Percentiles rank a stretch among this genome's conserved stretches.
These are phyloP conservation scores for Zelonia costaricensis DNA, from an alignment of 208 protist genomes.

Conservation along the genomic window DNA sequence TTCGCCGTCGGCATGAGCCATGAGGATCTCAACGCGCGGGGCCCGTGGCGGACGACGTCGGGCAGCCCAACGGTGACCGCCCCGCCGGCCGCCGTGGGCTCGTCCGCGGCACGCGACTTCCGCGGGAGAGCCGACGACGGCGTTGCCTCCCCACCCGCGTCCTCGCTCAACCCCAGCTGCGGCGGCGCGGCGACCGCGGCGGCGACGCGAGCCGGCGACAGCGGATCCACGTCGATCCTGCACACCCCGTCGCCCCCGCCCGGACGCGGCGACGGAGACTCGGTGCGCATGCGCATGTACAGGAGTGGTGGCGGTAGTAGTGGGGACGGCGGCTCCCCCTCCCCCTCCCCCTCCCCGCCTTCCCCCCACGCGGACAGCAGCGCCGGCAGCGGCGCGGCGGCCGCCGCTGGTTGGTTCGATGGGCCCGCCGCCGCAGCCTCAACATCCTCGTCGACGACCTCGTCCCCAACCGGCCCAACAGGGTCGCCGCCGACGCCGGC, in stretches of 20 bases:
- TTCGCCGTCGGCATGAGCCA: conserved; percentile 12
- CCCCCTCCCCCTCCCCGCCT: not conserved
- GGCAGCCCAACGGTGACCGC: not conserved
- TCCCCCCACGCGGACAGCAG: not conserved
- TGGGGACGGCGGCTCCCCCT: too few species aligned
- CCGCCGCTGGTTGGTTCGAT: too few species aligned
- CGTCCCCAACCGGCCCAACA: conserved; percentile 3
- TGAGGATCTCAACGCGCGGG: conserved; percentile 1
- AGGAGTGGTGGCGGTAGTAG: too few species aligned
- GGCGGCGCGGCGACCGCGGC: too few species aligned
- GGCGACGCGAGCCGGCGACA: not conserved
- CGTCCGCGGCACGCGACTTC: not conserved
- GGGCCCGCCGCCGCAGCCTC: not conserved
- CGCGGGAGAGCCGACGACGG: too few species aligned
- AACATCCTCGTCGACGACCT: conserved; percentile 2
- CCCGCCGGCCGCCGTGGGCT: not conserved
- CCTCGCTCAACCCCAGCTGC: too few species aligned
- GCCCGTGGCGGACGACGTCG: not conserved
- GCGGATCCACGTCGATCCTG: not conserved
- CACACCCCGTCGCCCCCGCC: not conserved
- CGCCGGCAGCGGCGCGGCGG: not conserved
- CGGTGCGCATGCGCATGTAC: too few species aligned
- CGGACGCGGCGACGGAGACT: not conserved
- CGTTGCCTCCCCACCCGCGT: too few species aligned
- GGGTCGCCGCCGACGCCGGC: not conserved